Conservation (phyloP, 2,329 filamentous ascomycete genomes). For the Aureobasidium melanogenum region DNA sequence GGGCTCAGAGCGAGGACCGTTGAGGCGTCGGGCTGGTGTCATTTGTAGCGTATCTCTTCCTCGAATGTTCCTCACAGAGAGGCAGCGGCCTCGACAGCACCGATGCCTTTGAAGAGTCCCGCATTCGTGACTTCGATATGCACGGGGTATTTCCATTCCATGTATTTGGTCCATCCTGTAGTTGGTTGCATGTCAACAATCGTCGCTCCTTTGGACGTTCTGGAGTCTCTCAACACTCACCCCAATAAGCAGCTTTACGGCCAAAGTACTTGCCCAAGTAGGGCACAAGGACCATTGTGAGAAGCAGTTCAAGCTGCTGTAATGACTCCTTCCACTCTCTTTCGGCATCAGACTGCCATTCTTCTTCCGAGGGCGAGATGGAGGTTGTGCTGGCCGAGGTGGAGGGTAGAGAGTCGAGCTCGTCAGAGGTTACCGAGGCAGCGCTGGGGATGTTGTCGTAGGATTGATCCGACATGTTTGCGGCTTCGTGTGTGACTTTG, state of each 20-base stretch:
- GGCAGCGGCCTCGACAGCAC: conserved; percentile 39
- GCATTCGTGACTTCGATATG: conserved; percentile 52
- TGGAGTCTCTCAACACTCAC: conserved; percentile 45
- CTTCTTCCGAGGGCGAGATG: conserved; percentile 34
- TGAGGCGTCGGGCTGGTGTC: not conserved
- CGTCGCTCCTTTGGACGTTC: not conserved
- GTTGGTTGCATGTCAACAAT: conserved; percentile 16
- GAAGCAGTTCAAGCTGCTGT: conserved; percentile 82
- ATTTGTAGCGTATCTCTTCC: not conserved
- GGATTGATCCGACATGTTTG: conserved; percentile 25
- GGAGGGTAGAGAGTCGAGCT: conserved; percentile 42
- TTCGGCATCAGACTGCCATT: conserved; percentile 74
- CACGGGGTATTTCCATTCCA: conserved; percentile 88
- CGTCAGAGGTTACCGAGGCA: conserved; percentile 22
- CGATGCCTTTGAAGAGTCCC: conserved; percentile 36
- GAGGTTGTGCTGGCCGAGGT: conserved; percentile 43
- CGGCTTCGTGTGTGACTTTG: not conserved
- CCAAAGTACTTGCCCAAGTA: conserved; percentile 94
- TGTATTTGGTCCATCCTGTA: conserved; percentile 81
- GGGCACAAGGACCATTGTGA: conserved; percentile 91
- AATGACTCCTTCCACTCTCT: conserved; percentile 90
- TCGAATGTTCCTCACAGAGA: conserved; percentile 22
- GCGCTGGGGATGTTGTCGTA: conserved; percentile 38
- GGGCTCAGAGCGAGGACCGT: not conserved
- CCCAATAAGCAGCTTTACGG: conserved; percentile 91